Base-by-base conservation (phyloP, 441 rosid genomes). In the Aquilaria agallochum region DNA sequence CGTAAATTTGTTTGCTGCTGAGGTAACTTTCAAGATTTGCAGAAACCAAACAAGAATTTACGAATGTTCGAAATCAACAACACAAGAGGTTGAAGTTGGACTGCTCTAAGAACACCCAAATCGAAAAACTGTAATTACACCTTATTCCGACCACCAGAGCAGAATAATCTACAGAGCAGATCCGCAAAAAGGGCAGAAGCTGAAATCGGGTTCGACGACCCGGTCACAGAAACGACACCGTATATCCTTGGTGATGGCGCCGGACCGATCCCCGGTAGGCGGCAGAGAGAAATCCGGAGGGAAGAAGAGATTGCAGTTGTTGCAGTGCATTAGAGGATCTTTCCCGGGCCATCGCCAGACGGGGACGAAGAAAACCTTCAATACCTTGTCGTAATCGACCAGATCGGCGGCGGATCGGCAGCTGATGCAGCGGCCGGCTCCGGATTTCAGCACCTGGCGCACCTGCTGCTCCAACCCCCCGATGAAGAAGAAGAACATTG, bases 391-490 rank as follows among this genome's bases (percentile, higher is more conserved):
- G 82, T 80, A 90, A 0, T 90, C 88, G 4, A 93, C 95, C 30
- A 88, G 87, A 75, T 93, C 96, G 27, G 96, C 95, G 48, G 56
- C 70, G 11, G 95, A 90, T 4, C 84, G 80, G 63, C 98, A 90
- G 62, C 67, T 71, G 14, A 90, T 74, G 83, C 98, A 90, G 55
- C 76, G 75, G 5, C 89, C 91, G 10, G 72, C 92, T 32, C 87
- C 83, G 11, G 85, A 71, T 78, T 88, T 78, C 50, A 88, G 72
- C 15, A 93, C 91, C 68, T 64, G 83, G 32, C 91, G 74, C 33
- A 77, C 91, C 63, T 90, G 92, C 65, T 92, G 96, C 65, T 83
- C 89, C 53, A 92, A 46, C 57, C 94, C 96, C 31, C 96, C 98
- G 3, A 70, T 95, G 65, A 89, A 83, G 83, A 92, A 92, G 84